These are phyloP conservation scores for Veloboletus limbatus DNA, from an alignment of 1,284 basidiomycete species.

Conservation along the genomic window DNA sequence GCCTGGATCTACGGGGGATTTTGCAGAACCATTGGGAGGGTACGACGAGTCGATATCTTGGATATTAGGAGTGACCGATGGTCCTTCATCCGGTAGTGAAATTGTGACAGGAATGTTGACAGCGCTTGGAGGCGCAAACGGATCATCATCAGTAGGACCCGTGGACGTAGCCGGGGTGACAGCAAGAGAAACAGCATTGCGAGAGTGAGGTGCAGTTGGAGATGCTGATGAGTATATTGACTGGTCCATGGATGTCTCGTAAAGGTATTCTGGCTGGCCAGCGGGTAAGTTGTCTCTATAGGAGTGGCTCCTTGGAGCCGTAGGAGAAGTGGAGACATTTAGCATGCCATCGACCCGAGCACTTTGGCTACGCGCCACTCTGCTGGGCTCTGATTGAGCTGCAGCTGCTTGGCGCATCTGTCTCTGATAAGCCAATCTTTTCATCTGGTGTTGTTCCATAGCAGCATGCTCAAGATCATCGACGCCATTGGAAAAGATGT, in stretches of 20 bases:
- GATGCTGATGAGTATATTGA: slow-evolving; percentile 41
- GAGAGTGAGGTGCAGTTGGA: slow-evolving; percentile 32
- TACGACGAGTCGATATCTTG: slow-evolving; percentile 22
- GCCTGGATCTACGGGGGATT: slow-evolving; percentile 32
- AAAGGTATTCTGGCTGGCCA: slow-evolving; percentile 48
- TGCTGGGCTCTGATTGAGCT: slow-evolving; percentile 32
- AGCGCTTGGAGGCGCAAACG: slow-evolving; percentile 42
- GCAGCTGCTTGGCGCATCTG: slow-evolving; percentile 59
- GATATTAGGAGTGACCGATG: slow-evolving; percentile 28
- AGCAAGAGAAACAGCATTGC: slow-evolving; percentile 44
- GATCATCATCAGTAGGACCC: slow-evolving; percentile 47
- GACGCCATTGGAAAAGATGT: slow-evolving; percentile 68
- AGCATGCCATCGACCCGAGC: slow-evolving; percentile 42
- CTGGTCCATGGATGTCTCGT: slow-evolving; percentile 50
- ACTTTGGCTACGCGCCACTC: slow-evolving; percentile 46
- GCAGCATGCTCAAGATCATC: slow-evolving; percentile 79
- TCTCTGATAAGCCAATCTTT: slow-evolving; percentile 75
- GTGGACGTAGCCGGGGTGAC: slow-evolving; percentile 41
- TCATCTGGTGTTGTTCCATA: slow-evolving; percentile 82
- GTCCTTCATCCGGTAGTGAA: slow-evolving; percentile 30
- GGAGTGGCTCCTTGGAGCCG: slow-evolving; percentile 35
- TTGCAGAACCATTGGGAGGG: slow-evolving; percentile 20
- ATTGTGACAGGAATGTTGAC: slow-evolving; percentile 36
- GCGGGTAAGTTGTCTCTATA: slow-evolving; percentile 38
- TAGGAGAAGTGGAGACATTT: slow-evolving; percentile 23